These are phyloP conservation scores for Aureobasidium sp. DNA, from an alignment of 2,329 filamentous ascomycete genomes.

Conservation along the genomic window DNA sequence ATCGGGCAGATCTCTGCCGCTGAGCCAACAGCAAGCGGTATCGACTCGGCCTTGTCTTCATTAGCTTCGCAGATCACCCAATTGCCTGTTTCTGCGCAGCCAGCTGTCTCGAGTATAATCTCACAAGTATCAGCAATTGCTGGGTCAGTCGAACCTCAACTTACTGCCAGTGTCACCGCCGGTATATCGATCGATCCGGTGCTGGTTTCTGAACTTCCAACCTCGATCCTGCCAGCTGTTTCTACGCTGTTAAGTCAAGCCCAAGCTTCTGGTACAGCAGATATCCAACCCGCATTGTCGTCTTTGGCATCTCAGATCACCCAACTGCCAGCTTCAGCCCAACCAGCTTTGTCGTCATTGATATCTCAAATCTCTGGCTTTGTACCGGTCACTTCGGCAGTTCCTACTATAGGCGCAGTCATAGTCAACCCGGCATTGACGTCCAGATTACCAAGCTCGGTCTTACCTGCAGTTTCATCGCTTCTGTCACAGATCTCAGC, in stretches of 20 bases:
- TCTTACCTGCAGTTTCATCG: not conserved
- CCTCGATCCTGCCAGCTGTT: too few relatives aligned
- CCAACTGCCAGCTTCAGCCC: too few relatives aligned
- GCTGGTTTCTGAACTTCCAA: too few relatives aligned
- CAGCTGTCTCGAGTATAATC: too few relatives aligned
- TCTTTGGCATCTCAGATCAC: too few relatives aligned
- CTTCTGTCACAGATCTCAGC: conserved; percentile 1
- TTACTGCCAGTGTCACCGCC: not conserved
- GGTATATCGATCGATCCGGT: not conserved
- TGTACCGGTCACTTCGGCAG: not conserved
- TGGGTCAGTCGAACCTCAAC: not conserved
- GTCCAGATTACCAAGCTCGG: not conserved
- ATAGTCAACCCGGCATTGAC: not conserved
- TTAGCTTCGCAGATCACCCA: not conserved
- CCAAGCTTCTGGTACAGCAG: too few relatives aligned
- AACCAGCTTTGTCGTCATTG: too few relatives aligned
- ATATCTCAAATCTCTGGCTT: too few relatives aligned
- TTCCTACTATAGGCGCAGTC: not conserved
- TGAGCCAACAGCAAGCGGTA: not conserved
- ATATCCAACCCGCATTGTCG: too few relatives aligned
- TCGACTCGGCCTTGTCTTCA: not conserved
- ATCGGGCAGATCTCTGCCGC: not conserved
- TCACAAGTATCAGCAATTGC: not conserved
- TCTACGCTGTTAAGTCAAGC: too few relatives aligned
- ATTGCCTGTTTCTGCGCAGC: not conserved